Base-by-base conservation (phyloP, 2,329 filamentous ascomycete genomes). In the Knoxdaviesia proteae region DNA sequence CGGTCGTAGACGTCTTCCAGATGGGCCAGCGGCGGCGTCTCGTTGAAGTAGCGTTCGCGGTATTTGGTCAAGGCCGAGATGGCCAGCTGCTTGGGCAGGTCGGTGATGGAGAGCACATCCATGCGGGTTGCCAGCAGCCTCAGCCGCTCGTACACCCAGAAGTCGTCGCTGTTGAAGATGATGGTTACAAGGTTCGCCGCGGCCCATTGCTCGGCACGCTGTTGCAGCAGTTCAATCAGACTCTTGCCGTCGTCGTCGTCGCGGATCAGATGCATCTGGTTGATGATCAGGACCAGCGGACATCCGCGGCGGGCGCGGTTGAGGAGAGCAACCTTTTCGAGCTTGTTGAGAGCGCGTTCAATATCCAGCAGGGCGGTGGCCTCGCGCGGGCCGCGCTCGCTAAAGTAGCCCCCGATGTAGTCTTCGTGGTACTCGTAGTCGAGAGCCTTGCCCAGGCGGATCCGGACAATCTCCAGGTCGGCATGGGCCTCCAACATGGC, bases 351-450 rank as follows among this genome's bases (percentile, higher is more conserved):
- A 0, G 90, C 90, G 32, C 90, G 76, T 56, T 98, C 90, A 48
- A 98, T 94, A 56, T 98, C 90, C 2, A 98, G 68, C 34, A 98
- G 65, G 5, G 90, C 86, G 0, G 84, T 93, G 3, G 84, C 87
- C 53, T 98, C 90, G 38, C 90, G 74, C 0, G 90, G 90, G 0
- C 90, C 90, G 32, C 82, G 76, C 53, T 98, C 93, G 46, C 83
- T 93, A 59, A 98, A 98, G 46, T 98, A 80, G 5, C 83, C 84
- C 38, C 90, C 90, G 47, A 98, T 94, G 54, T 93, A 94, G 63
- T 98, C 90, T 61, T 96, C 90, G 55, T 96, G 84, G 52, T 82
- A 98, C 56, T 98, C 90, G 56, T 87, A 98, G 57, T 98, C 87
- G 36, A 98, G 67, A 2, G 87, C 84, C 56, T 94, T 94, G 31